phyloP scores from a whole-genome alignment of 306 rosid genomes.

The Calophaca sinica region DNA sequence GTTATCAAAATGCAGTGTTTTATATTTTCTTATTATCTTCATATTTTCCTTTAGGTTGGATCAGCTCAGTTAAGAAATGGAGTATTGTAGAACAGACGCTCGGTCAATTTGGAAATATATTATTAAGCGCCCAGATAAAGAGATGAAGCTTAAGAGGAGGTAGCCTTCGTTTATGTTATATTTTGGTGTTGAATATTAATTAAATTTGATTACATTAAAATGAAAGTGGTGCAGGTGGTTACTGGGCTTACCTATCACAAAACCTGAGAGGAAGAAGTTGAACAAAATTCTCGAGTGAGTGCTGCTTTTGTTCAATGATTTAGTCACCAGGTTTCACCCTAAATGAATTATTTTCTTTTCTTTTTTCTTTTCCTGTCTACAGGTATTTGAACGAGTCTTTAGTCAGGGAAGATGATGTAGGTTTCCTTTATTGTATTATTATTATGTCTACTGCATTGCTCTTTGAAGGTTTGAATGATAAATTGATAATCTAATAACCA shows the following conservation, averaged over 20 bases:
- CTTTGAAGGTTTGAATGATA: conserved; percentile 35
- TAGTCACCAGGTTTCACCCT: conserved; percentile 23
- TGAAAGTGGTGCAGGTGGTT: conserved; percentile 68
- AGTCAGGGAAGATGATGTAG: conserved; percentile 84
- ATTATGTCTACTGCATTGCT: conserved; percentile 8
- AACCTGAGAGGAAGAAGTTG: conserved; percentile 46
- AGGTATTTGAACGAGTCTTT: conserved; percentile 70
- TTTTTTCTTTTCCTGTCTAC: neutral
- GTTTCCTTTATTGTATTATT: conserved; percentile 44
- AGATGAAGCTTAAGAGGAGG: conserved; percentile 68
- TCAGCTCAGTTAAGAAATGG: conserved; percentile 19
- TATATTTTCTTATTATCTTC: neutral
- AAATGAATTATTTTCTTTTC: neutral
- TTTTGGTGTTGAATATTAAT: neutral
- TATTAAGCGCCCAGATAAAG: conserved; percentile 59
- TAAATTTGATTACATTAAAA: neutral
- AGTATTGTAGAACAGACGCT: conserved; percentile 54
- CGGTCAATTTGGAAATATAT: conserved; percentile 37
- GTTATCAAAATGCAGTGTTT: neutral
- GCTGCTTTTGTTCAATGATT: conserved; percentile 22
- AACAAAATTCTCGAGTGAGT: conserved; percentile 53
- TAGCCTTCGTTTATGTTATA: neutral
- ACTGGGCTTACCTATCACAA: conserved; percentile 59
- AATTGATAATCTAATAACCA: conserved; percentile 34
- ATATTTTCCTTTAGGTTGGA: conserved; percentile 7